Evolutionary conservation across 352 stramenopile genomes (phyloP).

Genomic region (Pythium plurisporium): DNA sequence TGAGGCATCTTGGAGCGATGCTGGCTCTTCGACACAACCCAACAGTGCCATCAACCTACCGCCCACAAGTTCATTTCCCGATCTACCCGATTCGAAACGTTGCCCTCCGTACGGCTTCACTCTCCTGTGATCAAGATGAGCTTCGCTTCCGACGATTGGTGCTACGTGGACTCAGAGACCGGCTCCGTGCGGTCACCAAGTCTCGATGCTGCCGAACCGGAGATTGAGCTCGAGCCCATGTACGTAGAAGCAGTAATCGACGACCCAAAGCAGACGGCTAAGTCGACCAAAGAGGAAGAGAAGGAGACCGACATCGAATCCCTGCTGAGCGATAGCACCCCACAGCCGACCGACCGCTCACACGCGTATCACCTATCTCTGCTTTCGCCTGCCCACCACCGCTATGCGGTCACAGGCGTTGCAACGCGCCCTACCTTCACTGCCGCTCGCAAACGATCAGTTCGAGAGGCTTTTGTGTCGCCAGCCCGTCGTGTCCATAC

Average conservation of each 20-base stretch:
- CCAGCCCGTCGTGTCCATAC: conserved; percentile 6
- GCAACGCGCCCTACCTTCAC: background rate
- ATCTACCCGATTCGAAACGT: background rate
- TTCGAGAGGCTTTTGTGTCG: conserved; percentile 12
- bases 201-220: conserved; percentile 9
- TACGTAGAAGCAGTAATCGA: conserved; percentile 15
- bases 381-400: conserved; percentile 31
- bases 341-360: background rate
- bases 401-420: background rate
- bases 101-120: background rate
- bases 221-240: conserved; percentile 24
- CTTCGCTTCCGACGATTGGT: conserved; percentile 52
- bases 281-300: background rate
- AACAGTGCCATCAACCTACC: too few relatives aligned
- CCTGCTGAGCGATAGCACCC: background rate
- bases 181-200: conserved; percentile 18
- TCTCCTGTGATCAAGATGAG: conserved; percentile 5
- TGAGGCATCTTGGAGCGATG: background rate
- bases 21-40: too few relatives aligned
- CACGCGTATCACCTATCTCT: conserved; percentile 31
- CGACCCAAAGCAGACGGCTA: conserved; percentile 5
- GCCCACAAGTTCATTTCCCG: background rate
- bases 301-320: background rate
- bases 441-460: conserved; percentile 4
- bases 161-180: conserved; percentile 42